Evolutionary conservation across 2,329 filamentous ascomycete species (phyloP).

Genomic region (Paraphaeosphaeria minitans): DNA sequence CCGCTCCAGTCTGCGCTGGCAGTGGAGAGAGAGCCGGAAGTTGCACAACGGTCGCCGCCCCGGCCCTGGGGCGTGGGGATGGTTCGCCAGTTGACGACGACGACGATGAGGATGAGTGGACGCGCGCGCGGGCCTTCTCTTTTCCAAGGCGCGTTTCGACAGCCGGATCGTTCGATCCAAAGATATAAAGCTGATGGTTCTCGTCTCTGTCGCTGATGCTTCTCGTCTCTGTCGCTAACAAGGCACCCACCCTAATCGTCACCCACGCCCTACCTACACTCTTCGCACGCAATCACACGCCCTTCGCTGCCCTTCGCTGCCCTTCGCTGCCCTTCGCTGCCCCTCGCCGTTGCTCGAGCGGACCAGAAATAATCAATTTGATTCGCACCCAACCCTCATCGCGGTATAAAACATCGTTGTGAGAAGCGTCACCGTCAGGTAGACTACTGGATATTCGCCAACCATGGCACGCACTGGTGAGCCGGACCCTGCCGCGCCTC

Average conservation of each 20-base stretch:
- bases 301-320: neutral
- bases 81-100: slow-evolving; percentile 9
- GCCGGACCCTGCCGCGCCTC: slow-evolving; percentile 10
- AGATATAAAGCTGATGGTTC: slow-evolving; percentile 11
- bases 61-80: slow-evolving; percentile 15
- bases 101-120: slow-evolving; percentile 3
- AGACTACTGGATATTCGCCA: neutral
- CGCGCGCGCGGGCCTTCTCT: neutral
- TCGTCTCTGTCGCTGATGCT: neutral
- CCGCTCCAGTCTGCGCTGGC: neutral
- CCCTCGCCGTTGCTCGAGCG: neutral
- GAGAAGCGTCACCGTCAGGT: neutral
- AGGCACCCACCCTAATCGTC: slow-evolving; percentile 15
- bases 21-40: neutral
- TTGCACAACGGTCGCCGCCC: slow-evolving; percentile 11
- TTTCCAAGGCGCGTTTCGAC: slow-evolving; percentile 6
- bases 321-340: no score
- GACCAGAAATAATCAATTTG: no score
- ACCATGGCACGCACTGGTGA: slow-evolving; percentile 23
- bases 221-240: slow-evolving; percentile 6
- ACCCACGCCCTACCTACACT: slow-evolving; percentile 7
- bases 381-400: neutral
- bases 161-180: neutral
- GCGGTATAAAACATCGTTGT: neutral
- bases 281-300: neutral